Conservation (phyloP, 75 land plant species). For the Ceratopteris richardii region DNA sequence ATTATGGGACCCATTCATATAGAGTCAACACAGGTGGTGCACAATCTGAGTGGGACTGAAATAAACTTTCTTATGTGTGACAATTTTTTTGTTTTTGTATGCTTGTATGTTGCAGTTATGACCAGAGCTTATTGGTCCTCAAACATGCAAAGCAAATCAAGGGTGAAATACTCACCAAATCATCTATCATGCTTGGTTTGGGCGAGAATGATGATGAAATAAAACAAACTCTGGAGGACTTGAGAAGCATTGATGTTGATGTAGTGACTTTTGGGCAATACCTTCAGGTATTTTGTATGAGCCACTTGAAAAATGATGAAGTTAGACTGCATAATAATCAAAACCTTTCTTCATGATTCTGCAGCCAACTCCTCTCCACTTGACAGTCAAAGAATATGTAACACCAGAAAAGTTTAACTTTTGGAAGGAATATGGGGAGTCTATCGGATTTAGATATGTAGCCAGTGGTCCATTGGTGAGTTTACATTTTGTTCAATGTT, state of each 20-base stretch:
- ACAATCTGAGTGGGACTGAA: too few species aligned
- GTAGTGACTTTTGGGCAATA: constrained; percentile 77
- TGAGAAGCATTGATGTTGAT: constrained; percentile 62
- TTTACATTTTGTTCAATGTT: background rate
- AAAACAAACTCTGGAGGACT: constrained; percentile 67
- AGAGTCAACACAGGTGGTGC: too few species aligned
- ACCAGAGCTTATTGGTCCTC: constrained; percentile 80
- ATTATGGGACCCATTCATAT: too few species aligned
- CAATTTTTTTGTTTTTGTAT: too few species aligned
- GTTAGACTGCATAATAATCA: background rate
- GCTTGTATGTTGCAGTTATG: constrained; percentile 48
- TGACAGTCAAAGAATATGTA: constrained; percentile 89
- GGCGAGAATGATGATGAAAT: constrained; percentile 85
- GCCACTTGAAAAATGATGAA: background rate
- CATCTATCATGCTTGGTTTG: constrained; percentile 91
- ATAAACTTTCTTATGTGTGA: too few species aligned
- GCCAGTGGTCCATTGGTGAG: constrained; percentile 68
- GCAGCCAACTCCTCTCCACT: constrained; percentile 88
- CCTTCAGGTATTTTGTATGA: constrained; percentile 49
- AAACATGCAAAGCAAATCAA: constrained; percentile 79
- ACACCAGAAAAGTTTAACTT: constrained; percentile 81
- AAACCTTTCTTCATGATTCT: background rate
- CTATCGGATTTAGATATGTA: constrained; percentile 81
- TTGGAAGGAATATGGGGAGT: constrained; percentile 94
- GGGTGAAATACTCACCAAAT: constrained; percentile 53